Base-by-base conservation (phyloP, 2,329 filamentous ascomycete species). In the Cordyceps cateniannulata region DNA sequence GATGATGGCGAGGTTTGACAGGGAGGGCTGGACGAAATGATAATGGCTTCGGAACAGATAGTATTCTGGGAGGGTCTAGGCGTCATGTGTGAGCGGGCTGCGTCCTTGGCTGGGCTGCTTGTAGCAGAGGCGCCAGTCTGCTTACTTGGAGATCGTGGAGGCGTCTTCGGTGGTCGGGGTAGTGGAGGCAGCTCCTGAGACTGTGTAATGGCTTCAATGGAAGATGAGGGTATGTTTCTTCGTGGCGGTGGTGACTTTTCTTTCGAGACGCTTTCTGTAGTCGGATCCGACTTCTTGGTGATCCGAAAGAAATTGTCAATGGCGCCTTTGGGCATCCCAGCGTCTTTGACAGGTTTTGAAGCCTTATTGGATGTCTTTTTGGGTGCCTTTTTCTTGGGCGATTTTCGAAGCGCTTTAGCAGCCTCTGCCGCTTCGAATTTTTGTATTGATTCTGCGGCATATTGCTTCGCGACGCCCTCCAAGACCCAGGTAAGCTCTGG, bases 401-500 rank as follows among this genome's bases (percentile, higher is more conserved):
- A 63, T 32, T 69, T 69, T 22, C 64, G 62, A n/a, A 64, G 61
- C 3, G 63, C 49, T 63, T 69, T 69, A 32, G 56, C 59, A 10
- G 58, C 40, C 42, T 69, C 61, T 9, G 62, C 62, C 29, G 65
- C 63, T 56, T 75, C 68, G 65, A 72, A 73, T 5, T 66, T 64
- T 3, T 65, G 58, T 9, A 75, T 61, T 5, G 64, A 62, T 20
- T 62, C 60, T 3, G 73, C 68, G 3, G 68, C 62, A 5, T 65
- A 66, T 6, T 62, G 65, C 47, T 62, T 69, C 18, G 68, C 69
- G n/a, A 75, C 64, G 4, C 64, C 65, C 55, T 78, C 76, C 20
- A 77, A 64, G 5, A 76, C 67, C 76, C 76, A 78, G 20, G 67
- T 65, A n/a, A 71, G 63, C 45, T 90, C 84, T 1, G 85, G 76